Conservation (phyloP, 2,329 filamentous ascomycete species). For the Ploettnerulaceae sp. region DNA sequence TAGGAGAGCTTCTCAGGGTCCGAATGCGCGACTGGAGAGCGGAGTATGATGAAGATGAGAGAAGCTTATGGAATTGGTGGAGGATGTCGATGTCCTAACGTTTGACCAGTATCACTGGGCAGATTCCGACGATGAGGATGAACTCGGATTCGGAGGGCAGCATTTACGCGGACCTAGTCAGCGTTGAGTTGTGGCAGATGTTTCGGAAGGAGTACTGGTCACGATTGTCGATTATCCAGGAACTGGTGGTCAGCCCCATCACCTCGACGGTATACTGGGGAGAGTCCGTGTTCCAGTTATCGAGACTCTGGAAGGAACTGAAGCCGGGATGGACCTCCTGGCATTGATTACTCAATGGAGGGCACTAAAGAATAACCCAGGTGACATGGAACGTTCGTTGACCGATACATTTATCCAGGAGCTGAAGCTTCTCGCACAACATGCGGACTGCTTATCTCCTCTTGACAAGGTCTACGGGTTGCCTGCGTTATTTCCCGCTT, state of each 20-base stretch:
- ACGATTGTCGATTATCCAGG: background rate
- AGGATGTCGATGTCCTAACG: background rate
- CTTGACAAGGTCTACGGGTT: too few species aligned
- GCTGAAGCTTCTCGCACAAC: too few species aligned
- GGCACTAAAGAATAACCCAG: too few species aligned
- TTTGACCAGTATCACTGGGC: background rate
- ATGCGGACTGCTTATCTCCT: too few species aligned
- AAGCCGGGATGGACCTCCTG: background rate
- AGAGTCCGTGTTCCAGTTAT: background rate
- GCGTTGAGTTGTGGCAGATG: background rate
- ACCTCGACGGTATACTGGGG: background rate
- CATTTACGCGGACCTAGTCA: background rate
- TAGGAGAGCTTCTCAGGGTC: background rate
- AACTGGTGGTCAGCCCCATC: background rate
- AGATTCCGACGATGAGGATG: background rate
- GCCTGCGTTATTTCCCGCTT: too few species aligned
- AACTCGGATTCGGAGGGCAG: background rate
- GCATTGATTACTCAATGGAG: too few species aligned
- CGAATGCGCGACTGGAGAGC: background rate
- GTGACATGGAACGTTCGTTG: too few species aligned
- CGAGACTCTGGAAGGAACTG: background rate
- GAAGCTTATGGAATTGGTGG: background rate
- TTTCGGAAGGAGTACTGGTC: background rate
- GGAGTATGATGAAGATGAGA: background rate
- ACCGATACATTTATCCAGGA: too few species aligned